phyloP scores from a whole-genome alignment of 2,329 filamentous ascomycete species.

The Penicillium verrucosum region DNA sequence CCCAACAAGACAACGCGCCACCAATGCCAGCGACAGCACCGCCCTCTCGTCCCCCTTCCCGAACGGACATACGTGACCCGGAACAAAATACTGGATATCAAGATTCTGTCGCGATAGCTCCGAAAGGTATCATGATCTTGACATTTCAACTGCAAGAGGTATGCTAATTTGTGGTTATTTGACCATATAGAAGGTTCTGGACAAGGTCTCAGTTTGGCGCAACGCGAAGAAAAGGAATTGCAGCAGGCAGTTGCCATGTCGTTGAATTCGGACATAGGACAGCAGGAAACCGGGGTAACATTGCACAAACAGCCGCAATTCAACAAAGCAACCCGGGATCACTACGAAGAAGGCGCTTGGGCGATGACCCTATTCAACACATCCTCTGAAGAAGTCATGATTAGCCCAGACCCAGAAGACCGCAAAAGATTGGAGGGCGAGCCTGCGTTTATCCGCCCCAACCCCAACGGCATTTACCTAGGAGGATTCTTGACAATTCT shows the following conservation, averaged over 20 bases:
- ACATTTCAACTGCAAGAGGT: slow-evolving; percentile 11
- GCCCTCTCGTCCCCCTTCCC: slow-evolving; percentile 49
- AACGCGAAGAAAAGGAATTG: slow-evolving; percentile 45
- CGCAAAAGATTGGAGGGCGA: slow-evolving; percentile 48
- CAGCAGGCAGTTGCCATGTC: slow-evolving; percentile 49
- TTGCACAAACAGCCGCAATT: slow-evolving; percentile 43
- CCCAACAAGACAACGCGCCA: slow-evolving; percentile 36
- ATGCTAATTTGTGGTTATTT: slow-evolving; percentile 17
- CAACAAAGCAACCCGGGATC: slow-evolving; percentile 53
- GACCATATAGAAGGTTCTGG: slow-evolving; percentile 19
- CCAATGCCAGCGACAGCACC: slow-evolving; percentile 37
- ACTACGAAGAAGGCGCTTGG: slow-evolving; percentile 56
- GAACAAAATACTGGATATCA: slow-evolving; percentile 21
- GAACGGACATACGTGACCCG: slow-evolving; percentile 35
- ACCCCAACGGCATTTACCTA: slow-evolving; percentile 53
- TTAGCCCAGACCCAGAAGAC: slow-evolving; percentile 52
- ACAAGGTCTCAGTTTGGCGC: slow-evolving; percentile 38
- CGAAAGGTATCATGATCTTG: slow-evolving; percentile 26
- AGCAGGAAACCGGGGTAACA: slow-evolving; percentile 56
- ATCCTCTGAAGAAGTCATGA: slow-evolving; percentile 51
- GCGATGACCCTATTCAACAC: slow-evolving; percentile 52
- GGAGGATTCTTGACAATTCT: slow-evolving; percentile 59
- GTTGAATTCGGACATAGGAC: slow-evolving; percentile 40
- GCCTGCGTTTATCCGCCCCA: slow-evolving; percentile 58
- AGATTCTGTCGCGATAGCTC: slow-evolving; percentile 24